Percentiles rank a stretch among this genome's conserved stretches.
phyloP scores from a whole-genome alignment of 768 basidiomycete species.

The Gloeopeniophorella convolvens region DNA sequence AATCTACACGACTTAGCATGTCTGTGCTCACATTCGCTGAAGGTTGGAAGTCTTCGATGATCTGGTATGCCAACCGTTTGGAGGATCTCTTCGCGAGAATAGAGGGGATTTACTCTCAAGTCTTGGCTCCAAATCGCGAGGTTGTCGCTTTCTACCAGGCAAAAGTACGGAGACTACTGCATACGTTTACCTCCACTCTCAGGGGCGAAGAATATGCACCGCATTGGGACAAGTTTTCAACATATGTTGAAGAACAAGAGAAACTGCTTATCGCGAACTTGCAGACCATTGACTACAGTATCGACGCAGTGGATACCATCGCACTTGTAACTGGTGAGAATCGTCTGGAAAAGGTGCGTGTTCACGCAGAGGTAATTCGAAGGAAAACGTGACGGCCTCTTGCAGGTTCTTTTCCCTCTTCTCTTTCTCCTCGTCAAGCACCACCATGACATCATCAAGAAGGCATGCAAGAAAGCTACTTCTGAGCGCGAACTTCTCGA shows the following conservation, averaged over 20 bases:
- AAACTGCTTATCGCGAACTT: conserved; percentile 22
- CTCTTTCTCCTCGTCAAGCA: conserved; percentile 17
- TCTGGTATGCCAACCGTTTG: conserved; percentile 11
- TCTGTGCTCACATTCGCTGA: too few relatives aligned
- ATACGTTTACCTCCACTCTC: conserved; percentile 2
- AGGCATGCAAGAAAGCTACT: too few relatives aligned
- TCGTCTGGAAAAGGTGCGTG: conserved; percentile 27
- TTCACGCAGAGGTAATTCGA: too few relatives aligned
- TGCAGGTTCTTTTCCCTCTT: conserved; percentile 17
- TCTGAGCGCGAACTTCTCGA: too few relatives aligned
- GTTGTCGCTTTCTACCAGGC: not conserved
- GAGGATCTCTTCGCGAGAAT: conserved; percentile 12
- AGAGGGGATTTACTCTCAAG: conserved; percentile 1
- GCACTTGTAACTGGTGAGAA: conserved; percentile 24
- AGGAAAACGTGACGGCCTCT: too few relatives aligned
- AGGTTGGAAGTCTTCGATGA: conserved; percentile 13
- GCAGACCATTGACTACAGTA: conserved; percentile 23
- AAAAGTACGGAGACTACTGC: not conserved
- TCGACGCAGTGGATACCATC: conserved; percentile 27
- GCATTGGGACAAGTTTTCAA: conserved; percentile 18
- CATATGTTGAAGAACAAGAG: conserved; percentile 24
- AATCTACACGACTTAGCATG: too few relatives aligned
- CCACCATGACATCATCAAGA: conserved; percentile 19
- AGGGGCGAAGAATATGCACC: not conserved
- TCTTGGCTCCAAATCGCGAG: conserved; percentile 8